These are phyloP conservation scores for Usnea hakonensis DNA, from an alignment of 495 filamentous ascomycete genomes.

Conservation along the genomic window DNA sequence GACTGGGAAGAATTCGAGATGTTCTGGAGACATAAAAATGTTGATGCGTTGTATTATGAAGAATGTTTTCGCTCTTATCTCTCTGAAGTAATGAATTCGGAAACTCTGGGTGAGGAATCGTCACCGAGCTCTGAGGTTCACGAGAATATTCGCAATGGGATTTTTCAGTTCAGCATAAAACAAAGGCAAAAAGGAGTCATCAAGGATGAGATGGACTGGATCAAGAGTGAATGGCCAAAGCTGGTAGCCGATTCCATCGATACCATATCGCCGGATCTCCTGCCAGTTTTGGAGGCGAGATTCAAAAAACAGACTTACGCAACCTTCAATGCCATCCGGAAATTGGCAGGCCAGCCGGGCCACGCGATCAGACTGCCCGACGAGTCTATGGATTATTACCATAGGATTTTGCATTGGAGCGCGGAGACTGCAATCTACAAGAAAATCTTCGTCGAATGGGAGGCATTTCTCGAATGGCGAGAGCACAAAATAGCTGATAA, in stretches of 20 bases:
- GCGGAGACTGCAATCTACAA: neutral
- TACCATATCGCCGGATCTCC: neutral
- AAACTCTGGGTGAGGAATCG: neutral
- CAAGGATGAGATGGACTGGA: neutral
- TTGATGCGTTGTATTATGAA: neutral
- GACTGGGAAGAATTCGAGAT: neutral
- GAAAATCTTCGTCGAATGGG: neutral
- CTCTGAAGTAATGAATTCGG: neutral
- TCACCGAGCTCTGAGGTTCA: neutral
- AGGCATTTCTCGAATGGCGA: neutral
- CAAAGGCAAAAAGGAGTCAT: neutral
- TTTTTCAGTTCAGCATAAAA: neutral
- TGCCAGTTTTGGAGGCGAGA: neutral
- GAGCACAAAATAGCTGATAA: neutral
- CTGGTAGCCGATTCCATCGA: neutral
- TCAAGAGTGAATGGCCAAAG: neutral
- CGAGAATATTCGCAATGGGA: neutral
- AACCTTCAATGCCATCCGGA: neutral
- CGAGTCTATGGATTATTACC: neutral
- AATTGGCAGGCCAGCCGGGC: neutral
- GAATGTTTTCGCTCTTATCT: neutral
- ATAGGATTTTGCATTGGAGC: neutral
- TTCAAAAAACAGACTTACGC: neutral
- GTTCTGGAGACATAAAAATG: neutral
- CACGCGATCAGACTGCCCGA: neutral